A percentile compares a stretch with the other conserved stretches of the same genome.
Evolutionary conservation across 441 rosid genomes (phyloP).

Genomic region (Populus hybrid): DNA sequence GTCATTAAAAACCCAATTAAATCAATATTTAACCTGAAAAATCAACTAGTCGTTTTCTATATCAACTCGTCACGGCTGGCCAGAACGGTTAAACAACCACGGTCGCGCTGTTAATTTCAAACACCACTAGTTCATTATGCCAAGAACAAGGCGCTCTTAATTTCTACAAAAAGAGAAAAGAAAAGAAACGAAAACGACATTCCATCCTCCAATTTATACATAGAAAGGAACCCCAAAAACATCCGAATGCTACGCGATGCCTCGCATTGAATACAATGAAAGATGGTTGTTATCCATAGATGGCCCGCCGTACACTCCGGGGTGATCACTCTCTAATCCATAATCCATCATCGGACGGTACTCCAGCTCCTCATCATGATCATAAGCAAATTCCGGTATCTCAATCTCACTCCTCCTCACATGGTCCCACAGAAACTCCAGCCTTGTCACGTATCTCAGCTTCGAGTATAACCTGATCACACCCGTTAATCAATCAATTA

Average conservation of each 20-base stretch:
- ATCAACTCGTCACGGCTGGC: too few relatives aligned
- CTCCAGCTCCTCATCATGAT: constrained; percentile 75
- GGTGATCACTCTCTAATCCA: constrained; percentile 76
- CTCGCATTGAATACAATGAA: constrained; percentile 60
- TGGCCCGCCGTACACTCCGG: constrained; percentile 45
- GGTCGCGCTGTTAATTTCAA: too few relatives aligned
- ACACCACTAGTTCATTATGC: too few relatives aligned
- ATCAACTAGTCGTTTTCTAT: too few relatives aligned
- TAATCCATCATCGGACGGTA: constrained; percentile 75
- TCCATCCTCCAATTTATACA: constrained; percentile 8
- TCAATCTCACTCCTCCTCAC: constrained; percentile 73
- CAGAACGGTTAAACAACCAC: too few relatives aligned
- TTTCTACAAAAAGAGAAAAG: too few relatives aligned
- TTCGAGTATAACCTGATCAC: constrained; percentile 47
- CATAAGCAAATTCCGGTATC: constrained; percentile 69
- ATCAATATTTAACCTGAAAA: too few relatives aligned
- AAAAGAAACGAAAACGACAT: neutral
- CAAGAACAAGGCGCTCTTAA: too few relatives aligned
- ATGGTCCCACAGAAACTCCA: constrained; percentile 79
- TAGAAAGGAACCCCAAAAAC: neutral
- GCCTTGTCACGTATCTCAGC: constrained; percentile 64
- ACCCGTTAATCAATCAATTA: constrained; percentile 26
- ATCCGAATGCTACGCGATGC: constrained; percentile 43
- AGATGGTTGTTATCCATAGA: constrained; percentile 45
- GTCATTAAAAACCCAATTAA: neutral